These are phyloP conservation scores for Zymoseptoria pseudotritici DNA, from an alignment of 2,329 filamentous ascomycete species.

Conservation along the genomic window DNA sequence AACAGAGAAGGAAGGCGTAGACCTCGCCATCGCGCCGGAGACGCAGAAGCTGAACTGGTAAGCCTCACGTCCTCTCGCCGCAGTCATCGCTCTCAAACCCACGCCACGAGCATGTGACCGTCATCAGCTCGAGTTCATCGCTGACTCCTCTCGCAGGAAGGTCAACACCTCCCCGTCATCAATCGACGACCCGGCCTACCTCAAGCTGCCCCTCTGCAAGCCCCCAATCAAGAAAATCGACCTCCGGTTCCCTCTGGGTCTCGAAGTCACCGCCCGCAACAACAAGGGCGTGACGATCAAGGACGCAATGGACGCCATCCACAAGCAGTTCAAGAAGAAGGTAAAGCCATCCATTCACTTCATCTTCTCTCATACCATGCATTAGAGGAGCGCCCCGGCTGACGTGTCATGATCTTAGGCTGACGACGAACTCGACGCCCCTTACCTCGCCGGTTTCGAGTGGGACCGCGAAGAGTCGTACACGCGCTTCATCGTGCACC, in stretches of 20 bases:
- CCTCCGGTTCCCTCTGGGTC: conserved; percentile 79
- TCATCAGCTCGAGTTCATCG: background rate
- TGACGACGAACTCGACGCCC: conserved; percentile 82
- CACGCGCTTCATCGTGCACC: conserved; percentile 79
- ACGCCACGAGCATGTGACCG: background rate
- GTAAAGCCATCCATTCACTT: too few relatives aligned
- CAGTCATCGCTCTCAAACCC: background rate
- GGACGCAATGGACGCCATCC: conserved; percentile 88
- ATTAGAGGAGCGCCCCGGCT: too few relatives aligned
- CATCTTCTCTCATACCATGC: too few relatives aligned
- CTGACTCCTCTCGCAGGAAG: conserved; percentile 57
- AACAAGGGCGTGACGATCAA: conserved; percentile 94
- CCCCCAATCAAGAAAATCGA: conserved; percentile 92
- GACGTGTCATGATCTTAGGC: too few relatives aligned
- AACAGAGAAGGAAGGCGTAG: conserved; percentile 64
- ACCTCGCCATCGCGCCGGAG: conserved; percentile 68
- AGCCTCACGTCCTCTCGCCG: conserved; percentile 28
- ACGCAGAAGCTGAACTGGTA: conserved; percentile 87
- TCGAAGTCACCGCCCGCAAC: conserved; percentile 84
- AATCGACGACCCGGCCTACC: conserved; percentile 74
- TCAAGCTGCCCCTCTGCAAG: conserved; percentile 72
- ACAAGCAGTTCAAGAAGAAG: conserved; percentile 96
- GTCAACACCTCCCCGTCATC: conserved; percentile 76
- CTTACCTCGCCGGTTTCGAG: conserved; percentile 89
- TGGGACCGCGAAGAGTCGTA: conserved; percentile 92